Conservation (phyloP, 2,329 filamentous ascomycete species). For the Ramularia endophylla region DNA sequence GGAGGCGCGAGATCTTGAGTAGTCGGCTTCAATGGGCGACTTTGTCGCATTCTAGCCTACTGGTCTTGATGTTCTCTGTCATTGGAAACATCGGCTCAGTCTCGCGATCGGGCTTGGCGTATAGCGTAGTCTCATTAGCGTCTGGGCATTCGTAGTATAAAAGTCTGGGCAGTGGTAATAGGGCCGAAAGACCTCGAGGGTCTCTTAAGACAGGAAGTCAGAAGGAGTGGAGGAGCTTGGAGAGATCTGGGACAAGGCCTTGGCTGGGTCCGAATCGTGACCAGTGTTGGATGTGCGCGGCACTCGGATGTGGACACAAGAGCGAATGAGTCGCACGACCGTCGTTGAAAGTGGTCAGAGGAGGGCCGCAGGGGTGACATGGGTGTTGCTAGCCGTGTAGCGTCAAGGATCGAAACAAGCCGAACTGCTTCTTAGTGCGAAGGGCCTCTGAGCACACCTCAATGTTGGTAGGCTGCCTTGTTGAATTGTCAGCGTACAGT, state of each 20-base stretch:
- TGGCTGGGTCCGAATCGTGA: slow-evolving; percentile 1
- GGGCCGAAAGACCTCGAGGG: neutral
- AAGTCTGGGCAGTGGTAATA: slow-evolving; percentile 1
- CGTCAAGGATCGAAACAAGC: too few species aligned
- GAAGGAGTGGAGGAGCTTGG: neutral
- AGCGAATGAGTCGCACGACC: too few species aligned
- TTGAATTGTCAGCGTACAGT: too few species aligned
- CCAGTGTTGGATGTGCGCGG: neutral
- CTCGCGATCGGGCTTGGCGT: neutral
- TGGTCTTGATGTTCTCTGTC: neutral
- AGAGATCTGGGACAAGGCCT: neutral
- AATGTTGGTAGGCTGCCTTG: too few species aligned
- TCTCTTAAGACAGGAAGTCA: neutral
- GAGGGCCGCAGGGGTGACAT: too few species aligned
- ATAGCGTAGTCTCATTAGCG: neutral
- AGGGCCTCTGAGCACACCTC: too few species aligned
- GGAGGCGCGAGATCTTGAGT: too few species aligned
- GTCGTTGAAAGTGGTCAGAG: too few species aligned
- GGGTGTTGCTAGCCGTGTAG: too few species aligned
- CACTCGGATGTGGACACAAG: too few species aligned
- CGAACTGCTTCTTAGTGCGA: too few species aligned
- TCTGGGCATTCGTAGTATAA: neutral
- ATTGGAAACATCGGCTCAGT: neutral
- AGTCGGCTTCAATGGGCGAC: too few species aligned
- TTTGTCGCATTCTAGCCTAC: neutral